Evolutionary conservation across 2,329 filamentous ascomycete genomes (phyloP), one percentile per base, ranked within the genome.

Genomic region (Claviceps pusilla): DNA sequence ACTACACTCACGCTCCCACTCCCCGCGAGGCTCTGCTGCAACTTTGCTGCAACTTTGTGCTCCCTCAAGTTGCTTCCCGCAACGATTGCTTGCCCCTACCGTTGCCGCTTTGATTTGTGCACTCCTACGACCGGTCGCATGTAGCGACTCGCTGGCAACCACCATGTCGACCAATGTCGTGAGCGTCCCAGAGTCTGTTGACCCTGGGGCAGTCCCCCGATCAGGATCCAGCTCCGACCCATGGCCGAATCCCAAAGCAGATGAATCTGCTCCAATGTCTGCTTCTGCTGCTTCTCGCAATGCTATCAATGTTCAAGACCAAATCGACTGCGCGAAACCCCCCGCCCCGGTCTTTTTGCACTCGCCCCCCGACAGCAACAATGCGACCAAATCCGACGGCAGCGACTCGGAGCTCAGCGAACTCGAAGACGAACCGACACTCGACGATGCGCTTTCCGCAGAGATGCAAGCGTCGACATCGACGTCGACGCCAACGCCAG

Each of bases 391-490:
- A 63, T 73, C 78, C 57, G 78, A 82, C 61, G 73, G 69, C 51
- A 80, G 76, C 65, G 79, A 83, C 62, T 84, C 82, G 52, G 82
- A 85, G 65, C 71, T 85, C 37, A 84, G 80, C 69, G 82, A 84
- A 53, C 72, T 84, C 52, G 81, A 84, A 58, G 77, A 79, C 50
- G 72, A 78, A 59, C 72, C 71, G 48, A 68, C 73, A 50, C 58
- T 71, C 46, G 67, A 68, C 57, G 65, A 67, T 58, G 63, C 62
- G 52, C 63, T 62, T 6, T 59, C 58, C 45, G 55, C 60, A 33
- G 50, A 52, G 29, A 50, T 56, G 49, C 52, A 48, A 53, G 37
- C 53, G 61, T 66, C 52, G 63, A 66, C 53, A 55, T 55, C 52
- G 42, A 66, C 53, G 55, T 55, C 52, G 41, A 66, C 53, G 55